Conservation (phyloP, 345 rosid genomes). For the Adansonia digitata region DNA sequence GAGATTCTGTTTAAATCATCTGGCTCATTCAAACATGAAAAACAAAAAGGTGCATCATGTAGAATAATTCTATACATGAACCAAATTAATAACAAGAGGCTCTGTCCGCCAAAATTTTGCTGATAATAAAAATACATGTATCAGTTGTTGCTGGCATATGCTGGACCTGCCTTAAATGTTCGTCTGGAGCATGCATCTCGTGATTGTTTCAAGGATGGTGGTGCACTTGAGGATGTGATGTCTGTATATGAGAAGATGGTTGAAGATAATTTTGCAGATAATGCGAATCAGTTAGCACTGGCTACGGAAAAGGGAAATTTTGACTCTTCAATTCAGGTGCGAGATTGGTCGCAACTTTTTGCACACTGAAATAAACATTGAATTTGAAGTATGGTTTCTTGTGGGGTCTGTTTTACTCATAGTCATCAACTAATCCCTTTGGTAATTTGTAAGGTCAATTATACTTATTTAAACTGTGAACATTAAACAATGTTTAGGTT, state of each 20-base stretch:
- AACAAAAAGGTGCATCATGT: neutral
- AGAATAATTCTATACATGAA: neutral
- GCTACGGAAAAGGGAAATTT: slow-evolving; percentile 20
- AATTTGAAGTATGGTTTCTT: neutral
- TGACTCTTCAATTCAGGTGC: slow-evolving; percentile 46
- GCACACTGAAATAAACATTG: neutral
- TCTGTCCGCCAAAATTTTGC: neutral
- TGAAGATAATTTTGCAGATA: slow-evolving; percentile 27
- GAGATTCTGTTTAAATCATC: neutral
- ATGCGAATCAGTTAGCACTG: slow-evolving; percentile 23
- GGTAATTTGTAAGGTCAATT: neutral
- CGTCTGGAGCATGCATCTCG: slow-evolving; percentile 58
- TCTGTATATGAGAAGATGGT: slow-evolving; percentile 51
- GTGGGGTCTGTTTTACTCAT: neutral
- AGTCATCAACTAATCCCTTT: neutral
- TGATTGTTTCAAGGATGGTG: slow-evolving; percentile 49
- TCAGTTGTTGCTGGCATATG: slow-evolving; percentile 67
- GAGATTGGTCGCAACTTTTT: neutral
- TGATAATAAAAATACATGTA: neutral
- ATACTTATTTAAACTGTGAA: neutral
- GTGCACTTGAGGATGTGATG: slow-evolving; percentile 69
- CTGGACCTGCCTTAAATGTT: slow-evolving; percentile 87
- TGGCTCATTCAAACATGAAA: neutral
- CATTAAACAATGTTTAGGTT: neutral
- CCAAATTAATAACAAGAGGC: neutral